phyloP scores from a whole-genome alignment of 768 basidiomycete species.

The Rubroboletus satanas region DNA sequence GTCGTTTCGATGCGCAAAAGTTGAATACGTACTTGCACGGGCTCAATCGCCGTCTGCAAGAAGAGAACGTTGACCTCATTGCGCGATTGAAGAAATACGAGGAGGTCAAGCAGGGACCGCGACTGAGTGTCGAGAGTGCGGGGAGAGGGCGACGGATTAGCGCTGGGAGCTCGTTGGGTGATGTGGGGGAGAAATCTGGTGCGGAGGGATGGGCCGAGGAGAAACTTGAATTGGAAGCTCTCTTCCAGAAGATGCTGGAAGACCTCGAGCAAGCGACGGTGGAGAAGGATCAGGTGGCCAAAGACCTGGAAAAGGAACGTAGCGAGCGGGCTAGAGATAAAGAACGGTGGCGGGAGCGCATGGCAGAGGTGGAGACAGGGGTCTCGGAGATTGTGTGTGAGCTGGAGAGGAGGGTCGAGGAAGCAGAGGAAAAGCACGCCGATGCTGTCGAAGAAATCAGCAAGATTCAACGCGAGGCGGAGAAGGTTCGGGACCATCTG shows the following conservation, averaged over 20 bases:
- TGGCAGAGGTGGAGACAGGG: constrained; percentile 67
- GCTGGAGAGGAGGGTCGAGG: constrained; percentile 52
- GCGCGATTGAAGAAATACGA: constrained; percentile 52
- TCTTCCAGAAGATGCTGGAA: constrained; percentile 36
- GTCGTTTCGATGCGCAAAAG: constrained; percentile 80
- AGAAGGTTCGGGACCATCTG: constrained; percentile 42
- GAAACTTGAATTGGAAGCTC: constrained; percentile 50
- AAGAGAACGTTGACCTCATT: constrained; percentile 74
- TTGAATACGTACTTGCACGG: constrained; percentile 84
- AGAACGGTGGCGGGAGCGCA: constrained; percentile 65
- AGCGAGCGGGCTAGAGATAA: constrained; percentile 61
- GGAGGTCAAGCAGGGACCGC: constrained; percentile 37
- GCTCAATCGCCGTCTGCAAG: constrained; percentile 75
- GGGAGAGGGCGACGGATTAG: constrained; percentile 48
- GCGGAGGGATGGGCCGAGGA: constrained; percentile 73
- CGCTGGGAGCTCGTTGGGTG: constrained; percentile 48
- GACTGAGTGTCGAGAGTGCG: constrained; percentile 27
- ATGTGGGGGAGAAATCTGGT: constrained; percentile 58
- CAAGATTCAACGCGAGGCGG: constrained; percentile 41
- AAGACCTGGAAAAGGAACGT: constrained; percentile 51
- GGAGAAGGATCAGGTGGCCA: constrained; percentile 46
- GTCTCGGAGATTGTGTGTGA: constrained; percentile 65
- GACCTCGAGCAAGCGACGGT: constrained; percentile 38
- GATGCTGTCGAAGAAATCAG: constrained; percentile 39
- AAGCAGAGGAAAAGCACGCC: constrained; percentile 46